Percentiles rank a stretch among this genome's conserved stretches.
phyloP scores from a whole-genome alignment of 2,329 filamentous ascomycete genomes.

The Graphilbum ipis-grandicollis region DNA sequence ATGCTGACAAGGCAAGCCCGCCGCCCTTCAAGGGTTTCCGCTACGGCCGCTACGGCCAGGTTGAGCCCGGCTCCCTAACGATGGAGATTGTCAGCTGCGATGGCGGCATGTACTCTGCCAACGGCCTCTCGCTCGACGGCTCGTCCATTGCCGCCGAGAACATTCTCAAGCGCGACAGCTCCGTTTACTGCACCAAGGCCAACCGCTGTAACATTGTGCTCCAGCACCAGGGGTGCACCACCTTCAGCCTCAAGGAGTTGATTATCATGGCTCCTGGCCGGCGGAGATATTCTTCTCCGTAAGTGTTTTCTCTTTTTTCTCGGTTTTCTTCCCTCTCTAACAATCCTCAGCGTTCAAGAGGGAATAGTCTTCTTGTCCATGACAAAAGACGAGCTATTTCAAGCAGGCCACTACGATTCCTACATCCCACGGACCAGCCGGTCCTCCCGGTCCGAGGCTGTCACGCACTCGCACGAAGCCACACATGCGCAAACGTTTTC shows the following conservation, averaged over 20 bases:
- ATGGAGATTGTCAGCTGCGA: conserved; percentile 89
- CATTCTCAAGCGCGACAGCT: conserved; percentile 63
- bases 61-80: conserved; percentile 61
- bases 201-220: conserved; percentile 76
- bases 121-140: conserved; percentile 24
- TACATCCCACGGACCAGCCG: too few relatives aligned
- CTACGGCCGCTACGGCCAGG: conserved; percentile 78
- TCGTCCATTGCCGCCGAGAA: conserved; percentile 57
- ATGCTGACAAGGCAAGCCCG: conserved; percentile 34
- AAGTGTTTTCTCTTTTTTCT: conserved; percentile 22
- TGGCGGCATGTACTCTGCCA: conserved; percentile 44
- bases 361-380: conserved; percentile 87
- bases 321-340: background rate
- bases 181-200: conserved; percentile 82
- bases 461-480: too few relatives aligned
- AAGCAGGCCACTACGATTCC: conserved; percentile 53
- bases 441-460: too few relatives aligned
- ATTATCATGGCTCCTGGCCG: conserved; percentile 67
- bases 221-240: conserved; percentile 60
- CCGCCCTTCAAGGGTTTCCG: conserved; percentile 41
- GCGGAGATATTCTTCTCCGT: conserved; percentile 72
- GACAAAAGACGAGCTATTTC: conserved; percentile 57
- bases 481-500: too few relatives aligned
- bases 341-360: conserved; percentile 54
- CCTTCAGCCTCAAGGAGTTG: conserved; percentile 71